Percentiles rank a stretch among this genome's conserved stretches.
Evolutionary conservation across 2,329 filamentous ascomycete genomes (phyloP).

Genomic region (Trichoderma citrinoviride): DNA sequence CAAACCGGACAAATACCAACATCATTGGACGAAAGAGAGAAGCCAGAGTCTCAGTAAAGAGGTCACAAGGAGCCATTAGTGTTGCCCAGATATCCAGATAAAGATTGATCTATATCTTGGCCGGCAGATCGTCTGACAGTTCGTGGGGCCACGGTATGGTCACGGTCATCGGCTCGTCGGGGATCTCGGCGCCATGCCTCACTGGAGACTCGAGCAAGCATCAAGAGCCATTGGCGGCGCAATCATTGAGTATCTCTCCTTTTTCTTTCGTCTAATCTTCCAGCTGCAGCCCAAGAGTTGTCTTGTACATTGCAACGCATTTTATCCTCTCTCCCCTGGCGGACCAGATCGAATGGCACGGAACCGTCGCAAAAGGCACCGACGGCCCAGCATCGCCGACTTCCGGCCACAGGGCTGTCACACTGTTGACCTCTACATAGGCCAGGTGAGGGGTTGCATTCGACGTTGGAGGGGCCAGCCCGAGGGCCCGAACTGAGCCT

Average conservation of each 20-base stretch:
- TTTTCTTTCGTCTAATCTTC: neutral
- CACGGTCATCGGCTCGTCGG: constrained; percentile 15
- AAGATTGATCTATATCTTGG: constrained; percentile 8
- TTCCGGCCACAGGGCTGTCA: constrained; percentile 24
- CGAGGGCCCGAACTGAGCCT: constrained; percentile 28
- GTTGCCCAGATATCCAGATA: neutral
- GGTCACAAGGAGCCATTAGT: constrained; percentile 1
- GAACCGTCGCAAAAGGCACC: constrained; percentile 30
- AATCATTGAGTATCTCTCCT: neutral
- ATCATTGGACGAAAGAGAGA: neutral
- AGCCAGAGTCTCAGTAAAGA: neutral
- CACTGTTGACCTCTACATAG: constrained; percentile 33
- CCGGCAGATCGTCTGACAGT: constrained; percentile 13
- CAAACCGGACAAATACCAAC: too few relatives aligned
- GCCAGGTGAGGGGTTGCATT: constrained; percentile 31
- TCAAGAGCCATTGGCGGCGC: constrained; percentile 1
- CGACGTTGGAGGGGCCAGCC: constrained; percentile 17
- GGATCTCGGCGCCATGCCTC: neutral
- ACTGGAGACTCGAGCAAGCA: neutral
- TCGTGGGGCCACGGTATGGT: neutral
- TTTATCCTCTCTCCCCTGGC: constrained; percentile 33
- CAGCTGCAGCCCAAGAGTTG: neutral
- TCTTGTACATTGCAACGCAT: constrained; percentile 36
- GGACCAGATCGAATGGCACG: constrained; percentile 41
- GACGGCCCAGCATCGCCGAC: neutral